Base-by-base conservation (phyloP, 108 stramenopile genomes). In the Cyclotella sp. region DNA sequence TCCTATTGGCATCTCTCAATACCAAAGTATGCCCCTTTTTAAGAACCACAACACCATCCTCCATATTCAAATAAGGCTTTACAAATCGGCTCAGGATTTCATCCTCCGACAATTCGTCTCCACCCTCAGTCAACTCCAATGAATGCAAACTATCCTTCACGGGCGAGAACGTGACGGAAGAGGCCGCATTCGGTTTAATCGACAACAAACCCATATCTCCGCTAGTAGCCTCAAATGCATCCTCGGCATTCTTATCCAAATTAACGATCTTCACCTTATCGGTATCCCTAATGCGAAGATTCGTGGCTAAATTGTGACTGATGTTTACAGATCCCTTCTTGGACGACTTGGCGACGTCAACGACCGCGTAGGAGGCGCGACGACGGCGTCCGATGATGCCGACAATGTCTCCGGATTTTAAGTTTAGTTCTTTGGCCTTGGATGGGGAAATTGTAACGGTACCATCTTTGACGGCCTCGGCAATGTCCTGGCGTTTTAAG, bases 341-440 rank as follows among this genome's bases (percentile, higher is more conserved):
- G 34, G 30, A 28, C 41, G 81, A 84, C 61, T 78, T 79, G 22
- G 73, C 49, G 57, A 92, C 73, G 15, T 66, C 49, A 43, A 93
- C 85, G 19, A 69, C 64, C 19, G 83, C 95, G 72, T 93, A 95
- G 4, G 91, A 52, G 10, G 91, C 95, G 28, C 86, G 80, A 49
- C 95, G 87, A 45, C 95, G 85, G 34, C 91, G 77, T 39, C 95
- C 91, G 27, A 95, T 85, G 41, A 95, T 65, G 13, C 72, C 89
- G 0, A 93, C 90, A 29, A 87, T 65, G 54, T 93, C 89, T 11
- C 92, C 95, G 1, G 69, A 68, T 52, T 83, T 72, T 1, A 95
- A 52, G 2, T 72, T 64, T 4, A 95, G 76, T 82, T 95, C 95
- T 70, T 92, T 93, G n/a, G 95, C 92, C 64, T 95, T 95, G 30